Evolutionary conservation across 2,329 filamentous ascomycete species (phyloP).

Genomic region (Aureobasidium zeae): DNA sequence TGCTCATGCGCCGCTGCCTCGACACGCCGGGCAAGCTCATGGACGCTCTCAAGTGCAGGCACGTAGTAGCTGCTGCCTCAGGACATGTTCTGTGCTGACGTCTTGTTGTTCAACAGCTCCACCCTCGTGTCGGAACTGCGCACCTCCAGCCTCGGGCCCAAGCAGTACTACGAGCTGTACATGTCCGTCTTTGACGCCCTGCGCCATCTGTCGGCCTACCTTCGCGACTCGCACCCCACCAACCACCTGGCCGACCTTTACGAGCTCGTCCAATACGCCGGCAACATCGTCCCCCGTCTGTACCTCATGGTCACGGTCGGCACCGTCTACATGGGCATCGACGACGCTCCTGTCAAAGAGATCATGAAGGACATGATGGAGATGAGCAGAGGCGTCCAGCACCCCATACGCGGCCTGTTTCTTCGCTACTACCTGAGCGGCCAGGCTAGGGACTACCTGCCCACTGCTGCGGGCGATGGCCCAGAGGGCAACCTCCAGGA

Average conservation of each 20-base stretch:
- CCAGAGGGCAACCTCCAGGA: constrained; percentile 94
- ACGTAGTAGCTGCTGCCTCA: background rate
- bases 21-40: constrained; percentile 97
- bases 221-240: constrained; percentile 92
- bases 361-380: constrained; percentile 99
- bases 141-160: constrained; percentile 92
- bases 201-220: constrained; percentile 89
- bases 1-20: constrained; percentile 93
- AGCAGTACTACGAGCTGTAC: constrained; percentile 99
- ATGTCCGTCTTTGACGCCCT: constrained; percentile 98
- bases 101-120: constrained; percentile 59
- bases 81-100: constrained; percentile 9
- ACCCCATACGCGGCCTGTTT: constrained; percentile 90
- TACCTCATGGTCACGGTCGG: constrained; percentile 99
- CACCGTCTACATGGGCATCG: constrained; percentile 97
- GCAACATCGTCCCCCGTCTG: constrained; percentile 90
- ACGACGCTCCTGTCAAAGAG: constrained; percentile 97
- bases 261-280: constrained; percentile 94
- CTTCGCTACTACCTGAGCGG: constrained; percentile 92
- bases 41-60: constrained; percentile 98
- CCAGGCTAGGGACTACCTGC: constrained; percentile 83
- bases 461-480: constrained; percentile 72
- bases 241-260: constrained; percentile 98
- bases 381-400: constrained; percentile 96
- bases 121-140: constrained; percentile 97